Base-by-base conservation (phyloP, 108 stramenopile genomes). In the Stephanodiscus minutulus region DNA sequence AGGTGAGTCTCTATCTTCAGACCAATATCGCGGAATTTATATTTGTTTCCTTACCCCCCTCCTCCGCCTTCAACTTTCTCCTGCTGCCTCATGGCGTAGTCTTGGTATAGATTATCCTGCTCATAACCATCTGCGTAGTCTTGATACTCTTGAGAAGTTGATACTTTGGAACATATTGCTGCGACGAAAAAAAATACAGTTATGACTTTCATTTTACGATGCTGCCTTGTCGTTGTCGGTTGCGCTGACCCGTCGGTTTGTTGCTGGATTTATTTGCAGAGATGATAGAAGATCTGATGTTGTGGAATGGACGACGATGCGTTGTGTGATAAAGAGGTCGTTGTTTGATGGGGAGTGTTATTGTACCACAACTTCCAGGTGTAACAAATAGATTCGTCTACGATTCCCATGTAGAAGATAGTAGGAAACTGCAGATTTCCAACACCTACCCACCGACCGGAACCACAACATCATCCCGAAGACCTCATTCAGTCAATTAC, bases 71-170 rank as follows among this genome's bases (percentile, higher is more conserved):
- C 86, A 28, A 66, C 76, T 61, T 87, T 87, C 24, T 66, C 77
- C 29, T 88, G 61, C 44, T 89, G 88, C 33, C 71, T 85, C 59
- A 65, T 74, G 35, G 91, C 91, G 69, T 92, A 92, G 62, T 92
- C 75, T 66, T 86, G 70, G 58, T 93, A 93, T 29, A 93, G 73
- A 70, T 82, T 87, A 52, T 93, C 91, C 50, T 90, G 84, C 20
- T 75, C 82, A 31, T 88, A 85, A 27, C 77, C 83, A 64, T 83
- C 81, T 10, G 82, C 87, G 61, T 90, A 90, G 61, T 90, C 88
- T 61, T 88, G 77, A 59, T 93, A 90, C 17, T 88, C 82, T 41
- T 86, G 82, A 15, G 78, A 83, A 57, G 53, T 49, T 35, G 63
- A 53, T 39, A 53, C 47, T 13, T 65, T 20, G 33, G 48, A 33